Conservation (phyloP, 257 asterid genomes). For the Primulina tabacum region DNA sequence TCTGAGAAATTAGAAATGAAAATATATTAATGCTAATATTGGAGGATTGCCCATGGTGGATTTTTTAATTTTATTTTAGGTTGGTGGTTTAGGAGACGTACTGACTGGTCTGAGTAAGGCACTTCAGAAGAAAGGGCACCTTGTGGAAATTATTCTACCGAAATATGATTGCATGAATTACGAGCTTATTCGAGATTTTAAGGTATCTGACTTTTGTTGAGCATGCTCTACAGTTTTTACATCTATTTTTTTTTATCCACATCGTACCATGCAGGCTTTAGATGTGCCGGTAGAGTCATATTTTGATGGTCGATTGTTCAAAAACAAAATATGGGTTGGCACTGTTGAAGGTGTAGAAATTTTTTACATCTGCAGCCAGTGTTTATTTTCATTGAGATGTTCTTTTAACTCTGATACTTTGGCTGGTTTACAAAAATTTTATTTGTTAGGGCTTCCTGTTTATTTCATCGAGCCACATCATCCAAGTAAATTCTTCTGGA, state of each 20-base stretch:
- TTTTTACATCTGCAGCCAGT: slow-evolving; percentile 10
- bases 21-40: slow-evolving; percentile 8
- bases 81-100: slow-evolving; percentile 97
- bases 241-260: slow-evolving; percentile 19
- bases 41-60: slow-evolving; percentile 11
- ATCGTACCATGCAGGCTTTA: slow-evolving; percentile 55
- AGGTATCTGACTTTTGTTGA: slow-evolving; percentile 41
- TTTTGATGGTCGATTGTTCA: slow-evolving; percentile 79
- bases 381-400: slow-evolving; percentile 24
- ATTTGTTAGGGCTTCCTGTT: slow-evolving; percentile 80
- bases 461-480: slow-evolving; percentile 95
- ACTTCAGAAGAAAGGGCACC: slow-evolving; percentile 89
- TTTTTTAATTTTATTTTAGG: slow-evolving; percentile 41
- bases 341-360: slow-evolving; percentile 71
- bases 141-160: slow-evolving; percentile 86
- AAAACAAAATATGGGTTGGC: slow-evolving; percentile 93
- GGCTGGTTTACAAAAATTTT: slow-evolving; percentile 16
- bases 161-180: slow-evolving; percentile 91
- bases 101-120: slow-evolving; percentile 96
- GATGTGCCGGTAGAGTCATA: slow-evolving; percentile 85
- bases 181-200: slow-evolving; percentile 58
- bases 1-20: neutral
- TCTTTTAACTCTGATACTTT: slow-evolving; percentile 26
- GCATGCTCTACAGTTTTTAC: slow-evolving; percentile 16
- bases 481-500: slow-evolving; percentile 85